Evolutionary conservation across 164 flowering plant species (phyloP).

Genomic region (Kingdonia uniflora): DNA sequence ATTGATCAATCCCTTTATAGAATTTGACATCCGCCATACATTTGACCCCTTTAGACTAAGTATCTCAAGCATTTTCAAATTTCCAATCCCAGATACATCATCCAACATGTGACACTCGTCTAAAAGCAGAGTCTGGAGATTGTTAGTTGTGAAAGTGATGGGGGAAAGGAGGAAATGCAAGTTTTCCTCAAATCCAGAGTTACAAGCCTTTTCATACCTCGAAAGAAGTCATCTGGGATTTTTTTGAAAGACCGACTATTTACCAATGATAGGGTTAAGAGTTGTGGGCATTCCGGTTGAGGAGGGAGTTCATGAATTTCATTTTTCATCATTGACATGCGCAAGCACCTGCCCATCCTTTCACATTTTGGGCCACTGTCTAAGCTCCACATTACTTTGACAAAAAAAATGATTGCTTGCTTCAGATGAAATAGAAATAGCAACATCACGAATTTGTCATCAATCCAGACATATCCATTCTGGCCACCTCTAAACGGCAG

Average conservation of each 20-base stretch:
- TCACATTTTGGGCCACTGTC: not conserved
- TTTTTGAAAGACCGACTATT: not conserved
- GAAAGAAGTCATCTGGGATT: not conserved
- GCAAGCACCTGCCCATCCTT: not conserved
- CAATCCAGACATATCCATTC: not conserved
- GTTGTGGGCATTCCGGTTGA: not conserved
- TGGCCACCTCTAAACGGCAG: not conserved
- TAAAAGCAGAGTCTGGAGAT: not conserved
- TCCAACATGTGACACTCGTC: not conserved
- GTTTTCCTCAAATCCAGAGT: not conserved
- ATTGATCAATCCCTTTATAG: not conserved
- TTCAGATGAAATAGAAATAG: not conserved
- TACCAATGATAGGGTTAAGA: no score
- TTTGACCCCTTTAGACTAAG: not conserved
- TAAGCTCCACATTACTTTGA: not conserved
- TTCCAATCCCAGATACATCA: not conserved
- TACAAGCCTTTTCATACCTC: not conserved
- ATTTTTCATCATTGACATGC: slow-evolving; percentile 1
- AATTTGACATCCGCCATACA: not conserved
- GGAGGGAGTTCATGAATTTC: not conserved
- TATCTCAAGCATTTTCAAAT: not conserved
- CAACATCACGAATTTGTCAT: slow-evolving; percentile 12
- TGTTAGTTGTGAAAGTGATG: not conserved
- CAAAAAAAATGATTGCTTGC: not conserved
- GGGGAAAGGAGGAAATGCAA: not conserved